Evolutionary conservation across 2,329 filamentous ascomycete genomes (phyloP), one percentile per base, ranked within the genome.

Genomic region (Fusarium nodosum): DNA sequence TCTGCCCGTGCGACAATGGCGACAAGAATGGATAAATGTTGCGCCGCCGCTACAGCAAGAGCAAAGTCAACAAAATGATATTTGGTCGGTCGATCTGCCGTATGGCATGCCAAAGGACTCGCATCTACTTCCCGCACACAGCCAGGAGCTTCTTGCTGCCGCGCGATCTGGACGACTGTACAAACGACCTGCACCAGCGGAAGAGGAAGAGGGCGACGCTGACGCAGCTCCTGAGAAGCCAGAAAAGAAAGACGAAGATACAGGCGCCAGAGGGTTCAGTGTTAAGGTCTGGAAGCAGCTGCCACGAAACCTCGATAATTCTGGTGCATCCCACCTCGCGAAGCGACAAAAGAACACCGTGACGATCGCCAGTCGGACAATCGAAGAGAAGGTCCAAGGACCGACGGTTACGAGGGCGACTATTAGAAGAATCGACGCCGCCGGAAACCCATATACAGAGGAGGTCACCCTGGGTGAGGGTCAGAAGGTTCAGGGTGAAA

Each of bases 1-100:
- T 63, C 86, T 97, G 13, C 95, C 95, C 18, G 91, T 97, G 60
- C 91, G 94, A 75, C 93, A 97, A 86, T 98, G 94, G 91, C 90
- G 92, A 58, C 89, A 92, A 68, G 89, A 91, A 61, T 84, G 83
- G 80, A 86, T 93, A 59, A 90, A 82, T 42, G 82, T 95, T 75
- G 89, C 88, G 70, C 90, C 93, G 54, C 88, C 88, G 15, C 82
- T 86, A 12, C 85, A 88, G 38, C 83, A 88, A 66, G 91, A 94
- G 72, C 88, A 85, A 30, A 84, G 82, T 33, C 84, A 89, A 66
- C 86, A 86, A 71, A 88, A 89, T 74, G 88, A 91, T 77, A 84
- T 88, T 54, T 95, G 91, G 87, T 90, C 89, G n/a, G 76, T 84
- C 48, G 94, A 97, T 76, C 86, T 93, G 20, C 90, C 93, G 5